Evolutionary conservation across 768 basidiomycete species (phyloP).

Genomic region (Rhizopogon vulgaris): DNA sequence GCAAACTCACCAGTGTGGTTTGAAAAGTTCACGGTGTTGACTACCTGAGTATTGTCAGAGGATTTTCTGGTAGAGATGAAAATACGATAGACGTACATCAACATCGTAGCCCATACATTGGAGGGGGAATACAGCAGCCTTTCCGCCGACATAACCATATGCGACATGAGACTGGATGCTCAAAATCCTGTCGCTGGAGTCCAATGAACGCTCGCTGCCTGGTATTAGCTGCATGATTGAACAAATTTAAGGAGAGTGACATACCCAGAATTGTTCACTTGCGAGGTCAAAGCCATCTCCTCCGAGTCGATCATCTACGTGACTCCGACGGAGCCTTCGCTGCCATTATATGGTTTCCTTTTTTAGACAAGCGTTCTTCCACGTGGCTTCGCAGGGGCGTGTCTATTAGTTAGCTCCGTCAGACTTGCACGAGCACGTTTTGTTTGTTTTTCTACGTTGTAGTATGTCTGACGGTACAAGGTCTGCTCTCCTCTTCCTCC

Average conservation of each 20-base stretch:
- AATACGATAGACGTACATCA: conserved; percentile 52
- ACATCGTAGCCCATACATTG: conserved; percentile 93
- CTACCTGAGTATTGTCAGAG: conserved; percentile 40
- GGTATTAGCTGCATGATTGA: background rate
- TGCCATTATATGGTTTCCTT: background rate
- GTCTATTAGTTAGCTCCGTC: background rate
- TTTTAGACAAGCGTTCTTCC: background rate
- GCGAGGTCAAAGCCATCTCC: too few species aligned
- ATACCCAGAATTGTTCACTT: too few species aligned
- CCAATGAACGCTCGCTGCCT: background rate
- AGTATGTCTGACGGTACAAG: conserved; percentile 57
- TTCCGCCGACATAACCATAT: conserved; percentile 89
- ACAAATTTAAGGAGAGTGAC: too few species aligned
- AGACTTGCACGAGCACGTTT: background rate
- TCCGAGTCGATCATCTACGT: background rate
- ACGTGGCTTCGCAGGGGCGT: conserved; percentile 2
- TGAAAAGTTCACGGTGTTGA: conserved; percentile 92
- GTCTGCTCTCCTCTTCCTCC: conserved; percentile 20
- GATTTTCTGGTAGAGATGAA: background rate
- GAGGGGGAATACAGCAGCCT: conserved; percentile 70
- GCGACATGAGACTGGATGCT: conserved; percentile 93
- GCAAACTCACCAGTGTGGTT: conserved; percentile 76
- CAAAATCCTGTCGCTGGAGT: conserved; percentile 51
- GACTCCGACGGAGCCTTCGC: background rate
- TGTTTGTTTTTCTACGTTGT: background rate